Percentiles rank a stretch among this genome's conserved stretches.
Conservation (phyloP, 495 filamentous ascomycete species). For the Amniculicola lignicola region DNA sequence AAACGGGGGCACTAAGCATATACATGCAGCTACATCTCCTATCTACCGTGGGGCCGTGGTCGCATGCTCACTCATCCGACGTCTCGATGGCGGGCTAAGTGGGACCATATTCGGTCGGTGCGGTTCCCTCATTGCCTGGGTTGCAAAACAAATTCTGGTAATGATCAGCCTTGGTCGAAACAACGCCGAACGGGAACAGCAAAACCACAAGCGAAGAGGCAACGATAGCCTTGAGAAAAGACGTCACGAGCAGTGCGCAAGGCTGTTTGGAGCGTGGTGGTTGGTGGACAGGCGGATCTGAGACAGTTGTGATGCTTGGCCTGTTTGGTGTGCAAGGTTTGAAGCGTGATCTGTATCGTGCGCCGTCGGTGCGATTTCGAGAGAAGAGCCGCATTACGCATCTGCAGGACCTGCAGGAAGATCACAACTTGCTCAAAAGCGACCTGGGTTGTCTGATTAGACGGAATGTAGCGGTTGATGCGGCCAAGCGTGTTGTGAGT, state of each 20-base stretch:
- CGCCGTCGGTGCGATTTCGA: too few species aligned
- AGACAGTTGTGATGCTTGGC: too few species aligned
- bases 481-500: too few species aligned
- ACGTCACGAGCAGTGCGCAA: too few species aligned
- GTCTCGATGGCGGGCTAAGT: not conserved
- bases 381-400: too few species aligned
- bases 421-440: too few species aligned
- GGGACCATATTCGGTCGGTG: not conserved
- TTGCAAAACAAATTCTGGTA: conserved; percentile 1
- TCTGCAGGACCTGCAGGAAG: too few species aligned
- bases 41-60: not conserved
- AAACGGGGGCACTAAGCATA: not conserved
- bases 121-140: not conserved
- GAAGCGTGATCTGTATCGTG: too few species aligned
- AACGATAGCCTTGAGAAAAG: not conserved
- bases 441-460: too few species aligned
- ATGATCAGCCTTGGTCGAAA: not conserved
- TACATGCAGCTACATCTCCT: not conserved
- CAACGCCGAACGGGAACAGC: not conserved
- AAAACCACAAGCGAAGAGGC: not conserved
- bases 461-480: too few species aligned
- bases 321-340: too few species aligned
- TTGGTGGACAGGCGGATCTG: not conserved
- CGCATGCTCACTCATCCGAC: not conserved
- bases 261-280: too few species aligned